A percentile compares a stretch with the other conserved stretches of the same genome.
Conservation (phyloP, 495 filamentous ascomycete species). For the Pyrenula massariospora region DNA sequence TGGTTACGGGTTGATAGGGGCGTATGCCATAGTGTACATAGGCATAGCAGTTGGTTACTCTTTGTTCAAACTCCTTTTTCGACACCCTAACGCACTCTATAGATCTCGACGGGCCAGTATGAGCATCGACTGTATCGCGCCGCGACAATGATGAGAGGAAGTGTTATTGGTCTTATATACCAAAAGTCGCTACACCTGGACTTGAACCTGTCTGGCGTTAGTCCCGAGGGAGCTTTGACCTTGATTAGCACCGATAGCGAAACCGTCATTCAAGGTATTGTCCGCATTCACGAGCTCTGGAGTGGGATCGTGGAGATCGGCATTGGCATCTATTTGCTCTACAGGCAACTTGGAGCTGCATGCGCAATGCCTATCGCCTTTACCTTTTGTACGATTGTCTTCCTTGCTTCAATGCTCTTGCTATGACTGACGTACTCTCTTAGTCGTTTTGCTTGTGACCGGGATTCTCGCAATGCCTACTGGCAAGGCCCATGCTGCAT, state of each 20-base stretch:
- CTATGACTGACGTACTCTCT: too few species aligned
- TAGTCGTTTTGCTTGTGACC: too few species aligned
- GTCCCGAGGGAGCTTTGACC: conserved; percentile 39
- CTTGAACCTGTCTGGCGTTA: conserved; percentile 16
- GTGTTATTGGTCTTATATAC: conserved; percentile 46
- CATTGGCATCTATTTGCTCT: conserved; percentile 47
- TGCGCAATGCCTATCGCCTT: conserved; percentile 41
- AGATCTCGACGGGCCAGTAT: conserved; percentile 32
- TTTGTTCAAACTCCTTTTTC: neutral
- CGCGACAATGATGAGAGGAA: conserved; percentile 48
- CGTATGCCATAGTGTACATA: conserved; percentile 46
- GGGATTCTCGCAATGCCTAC: too few species aligned
- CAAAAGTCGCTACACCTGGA: conserved; percentile 30
- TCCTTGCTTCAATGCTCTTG: too few species aligned
- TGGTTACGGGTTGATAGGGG: conserved; percentile 55
- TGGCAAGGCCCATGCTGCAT: too few species aligned
- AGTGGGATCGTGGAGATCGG: conserved; percentile 44
- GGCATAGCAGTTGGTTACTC: conserved; percentile 39
- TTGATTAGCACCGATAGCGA: conserved; percentile 55
- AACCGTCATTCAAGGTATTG: conserved; percentile 33
- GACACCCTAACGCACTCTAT: too few species aligned
- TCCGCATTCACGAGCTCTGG: conserved; percentile 47
- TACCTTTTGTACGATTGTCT: conserved; percentile 34
- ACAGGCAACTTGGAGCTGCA: conserved; percentile 41
- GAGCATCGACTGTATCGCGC: conserved; percentile 45